These are phyloP conservation scores for Noccaea caerulescens DNA, from an alignment of 345 rosid species.

Conservation along the genomic window DNA sequence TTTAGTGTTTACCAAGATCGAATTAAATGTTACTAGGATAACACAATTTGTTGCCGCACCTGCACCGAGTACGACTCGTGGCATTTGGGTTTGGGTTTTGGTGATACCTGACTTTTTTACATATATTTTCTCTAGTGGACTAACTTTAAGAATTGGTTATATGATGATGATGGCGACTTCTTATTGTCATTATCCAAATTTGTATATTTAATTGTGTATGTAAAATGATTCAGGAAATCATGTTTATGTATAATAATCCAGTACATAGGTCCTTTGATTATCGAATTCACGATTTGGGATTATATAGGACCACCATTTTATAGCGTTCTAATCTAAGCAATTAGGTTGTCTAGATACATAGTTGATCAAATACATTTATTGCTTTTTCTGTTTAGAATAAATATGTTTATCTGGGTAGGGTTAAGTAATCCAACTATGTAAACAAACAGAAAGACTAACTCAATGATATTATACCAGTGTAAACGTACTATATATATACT, in stretches of 20 bases:
- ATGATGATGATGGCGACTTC: conserved; percentile 17
- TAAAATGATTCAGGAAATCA: conserved; percentile 35
- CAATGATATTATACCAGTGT: too few relatives aligned
- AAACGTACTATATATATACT: too few relatives aligned
- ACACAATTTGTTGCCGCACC: conserved; percentile 17
- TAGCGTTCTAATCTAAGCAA: conserved; percentile 13
- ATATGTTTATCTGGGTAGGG: background rate
- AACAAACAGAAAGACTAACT: background rate
- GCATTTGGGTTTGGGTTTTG: background rate
- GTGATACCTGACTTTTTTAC: background rate
- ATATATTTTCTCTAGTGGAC: conserved; percentile 33
- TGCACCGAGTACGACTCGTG: conserved; percentile 27
- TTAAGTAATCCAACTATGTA: background rate
- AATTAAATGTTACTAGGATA: background rate
- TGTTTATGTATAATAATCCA: conserved; percentile 13
- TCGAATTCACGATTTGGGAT: conserved; percentile 24
- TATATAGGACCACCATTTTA: conserved; percentile 29
- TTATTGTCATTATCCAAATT: conserved; percentile 11
- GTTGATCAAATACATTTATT: background rate
- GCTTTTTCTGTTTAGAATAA: background rate
- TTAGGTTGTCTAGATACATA: conserved; percentile 6
- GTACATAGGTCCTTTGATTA: background rate
- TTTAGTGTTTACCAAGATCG: background rate
- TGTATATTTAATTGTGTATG: conserved; percentile 15
- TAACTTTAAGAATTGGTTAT: conserved; percentile 29